phyloP scores from a whole-genome alignment of 495 filamentous ascomycete species.

The Pyronema omphalodes region DNA sequence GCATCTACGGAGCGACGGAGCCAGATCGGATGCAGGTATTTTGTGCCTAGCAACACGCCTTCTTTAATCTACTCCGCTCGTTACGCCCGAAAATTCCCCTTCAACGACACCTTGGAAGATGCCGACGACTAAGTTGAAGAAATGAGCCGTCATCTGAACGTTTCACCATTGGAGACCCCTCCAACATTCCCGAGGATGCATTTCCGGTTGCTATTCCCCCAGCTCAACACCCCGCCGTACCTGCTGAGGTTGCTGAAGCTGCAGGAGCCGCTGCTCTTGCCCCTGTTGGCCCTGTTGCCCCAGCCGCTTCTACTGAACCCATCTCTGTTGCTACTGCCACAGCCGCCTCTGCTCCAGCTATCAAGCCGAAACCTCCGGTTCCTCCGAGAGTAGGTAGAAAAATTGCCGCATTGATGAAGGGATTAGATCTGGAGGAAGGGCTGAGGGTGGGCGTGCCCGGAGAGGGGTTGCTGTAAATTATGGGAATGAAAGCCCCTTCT shows the following conservation, averaged over 20 bases:
- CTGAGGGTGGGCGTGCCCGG: constrained; percentile 68
- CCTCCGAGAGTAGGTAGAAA: constrained; percentile 75
- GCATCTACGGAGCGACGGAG: too few relatives aligned
- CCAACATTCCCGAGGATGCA: constrained; percentile 25
- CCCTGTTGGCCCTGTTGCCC: too few relatives aligned
- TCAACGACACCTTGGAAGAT: constrained; percentile 94
- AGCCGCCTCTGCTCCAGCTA: constrained; percentile 6
- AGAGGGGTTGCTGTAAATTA: constrained; percentile 25
- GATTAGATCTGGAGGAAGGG: constrained; percentile 73
- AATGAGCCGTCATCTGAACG: constrained; percentile 11
- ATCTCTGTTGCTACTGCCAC: too few relatives aligned
- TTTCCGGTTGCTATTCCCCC: constrained; percentile 17
- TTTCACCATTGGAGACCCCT: constrained; percentile 22
- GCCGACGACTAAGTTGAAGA: constrained; percentile 41
- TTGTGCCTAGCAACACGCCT: too few relatives aligned
- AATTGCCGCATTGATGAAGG: constrained; percentile 75
- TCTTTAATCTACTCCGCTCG: too few relatives aligned
- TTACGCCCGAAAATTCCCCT: constrained; percentile 62
- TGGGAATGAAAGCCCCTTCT: too few relatives aligned
- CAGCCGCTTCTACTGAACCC: too few relatives aligned
- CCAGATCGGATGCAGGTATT: too few relatives aligned
- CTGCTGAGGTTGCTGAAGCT: constrained; percentile 12
- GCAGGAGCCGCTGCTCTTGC: too few relatives aligned
- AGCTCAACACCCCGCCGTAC: constrained; percentile 23
- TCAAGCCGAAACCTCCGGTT: constrained; percentile 53